phyloP scores from a whole-genome alignment of 257 asterid species.

The Solanum tarapatanum region DNA sequence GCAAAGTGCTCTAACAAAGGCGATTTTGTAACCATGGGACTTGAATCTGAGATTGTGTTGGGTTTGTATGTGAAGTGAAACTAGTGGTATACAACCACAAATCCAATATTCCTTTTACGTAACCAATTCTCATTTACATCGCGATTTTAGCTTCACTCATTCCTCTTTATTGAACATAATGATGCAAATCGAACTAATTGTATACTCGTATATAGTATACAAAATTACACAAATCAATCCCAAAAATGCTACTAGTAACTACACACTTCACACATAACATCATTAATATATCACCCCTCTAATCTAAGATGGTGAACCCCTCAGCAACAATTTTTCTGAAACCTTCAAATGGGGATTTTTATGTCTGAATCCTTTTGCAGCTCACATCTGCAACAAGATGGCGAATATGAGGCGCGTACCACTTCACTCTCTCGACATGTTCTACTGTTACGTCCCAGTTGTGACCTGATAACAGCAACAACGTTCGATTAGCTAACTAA shows the following conservation, averaged over 20 bases:
- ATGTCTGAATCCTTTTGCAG: slow-evolving; percentile 21
- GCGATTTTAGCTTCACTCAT: neutral
- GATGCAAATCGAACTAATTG: neutral
- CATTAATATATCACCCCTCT: neutral
- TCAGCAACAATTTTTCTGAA: neutral
- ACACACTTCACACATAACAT: neutral
- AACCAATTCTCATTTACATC: neutral
- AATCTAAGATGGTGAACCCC: neutral
- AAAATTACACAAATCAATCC: neutral
- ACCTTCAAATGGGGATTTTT: neutral
- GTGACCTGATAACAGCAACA: slow-evolving; percentile 37
- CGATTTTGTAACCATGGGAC: too few species aligned
- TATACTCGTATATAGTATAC: neutral
- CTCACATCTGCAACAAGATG: slow-evolving; percentile 80
- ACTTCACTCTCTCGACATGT: slow-evolving; percentile 82
- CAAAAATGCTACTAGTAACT: neutral
- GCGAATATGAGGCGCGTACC: slow-evolving; percentile 93
- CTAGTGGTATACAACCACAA: neutral
- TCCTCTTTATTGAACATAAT: neutral
- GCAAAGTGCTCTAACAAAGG: neutral
- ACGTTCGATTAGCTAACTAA: neutral
- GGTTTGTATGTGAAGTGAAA: neutral
- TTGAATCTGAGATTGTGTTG: neutral
- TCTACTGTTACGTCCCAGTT: slow-evolving; percentile 57
- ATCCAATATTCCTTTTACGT: neutral